Evolutionary conservation across 140 eudicot species (phyloP).

Genomic region (Bidens hawaiensis): DNA sequence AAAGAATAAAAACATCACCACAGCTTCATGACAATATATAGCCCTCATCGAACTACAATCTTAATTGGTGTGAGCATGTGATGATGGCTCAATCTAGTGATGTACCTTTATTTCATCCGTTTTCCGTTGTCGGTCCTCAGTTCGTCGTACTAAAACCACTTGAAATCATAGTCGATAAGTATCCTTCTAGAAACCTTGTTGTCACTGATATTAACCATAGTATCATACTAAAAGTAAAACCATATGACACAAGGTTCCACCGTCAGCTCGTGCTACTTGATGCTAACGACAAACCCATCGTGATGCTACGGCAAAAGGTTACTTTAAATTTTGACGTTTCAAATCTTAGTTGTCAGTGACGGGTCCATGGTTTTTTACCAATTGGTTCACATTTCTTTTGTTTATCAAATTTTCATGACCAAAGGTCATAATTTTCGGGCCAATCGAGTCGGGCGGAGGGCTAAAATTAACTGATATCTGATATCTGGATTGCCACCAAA

Average conservation of each 20-base stretch:
- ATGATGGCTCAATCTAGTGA: conserved; percentile 7
- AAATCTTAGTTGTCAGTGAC: no score
- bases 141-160: conserved; percentile 9
- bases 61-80: background rate
- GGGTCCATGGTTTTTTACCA: no score
- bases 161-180: background rate
- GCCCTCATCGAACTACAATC: background rate
- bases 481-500: no score
- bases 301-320: no score
- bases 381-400: no score
- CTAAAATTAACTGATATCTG: no score
- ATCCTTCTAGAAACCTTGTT: conserved; percentile 7
- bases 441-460: no score
- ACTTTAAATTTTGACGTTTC: no score
- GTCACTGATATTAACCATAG: conserved; percentile 19
- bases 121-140: conserved; percentile 14
- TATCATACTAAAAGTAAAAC: conserved; percentile 23
- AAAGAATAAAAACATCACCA: background rate
- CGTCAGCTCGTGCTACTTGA: conserved; percentile 17
- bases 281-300: conserved; percentile 23
- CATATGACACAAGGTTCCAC: background rate
- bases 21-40: background rate
- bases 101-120: background rate
- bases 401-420: no score
- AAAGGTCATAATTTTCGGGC: no score